phyloP scores from a whole-genome alignment of 768 basidiomycete species.

The Collybia sordida region DNA sequence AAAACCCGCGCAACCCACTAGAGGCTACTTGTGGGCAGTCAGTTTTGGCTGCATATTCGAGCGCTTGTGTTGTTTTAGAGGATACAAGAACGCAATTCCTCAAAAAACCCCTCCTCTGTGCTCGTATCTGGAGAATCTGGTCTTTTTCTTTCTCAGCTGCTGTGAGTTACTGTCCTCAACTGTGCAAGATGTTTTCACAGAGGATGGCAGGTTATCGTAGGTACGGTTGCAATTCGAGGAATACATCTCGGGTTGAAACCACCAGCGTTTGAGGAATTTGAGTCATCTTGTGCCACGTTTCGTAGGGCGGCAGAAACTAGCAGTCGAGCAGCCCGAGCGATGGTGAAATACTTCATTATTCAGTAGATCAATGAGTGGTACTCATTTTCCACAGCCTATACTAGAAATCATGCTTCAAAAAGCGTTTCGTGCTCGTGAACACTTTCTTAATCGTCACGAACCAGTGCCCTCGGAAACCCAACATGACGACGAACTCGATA shows the following conservation, averaged over 20 bases:
- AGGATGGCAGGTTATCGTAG: constrained; percentile 44
- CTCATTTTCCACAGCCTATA: constrained; percentile 34
- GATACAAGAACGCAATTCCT: constrained; percentile 39
- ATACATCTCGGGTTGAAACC: constrained; percentile 43
- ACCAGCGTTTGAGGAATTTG: constrained; percentile 44
- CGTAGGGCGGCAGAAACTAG: constrained; percentile 41
- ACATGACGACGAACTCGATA: constrained; percentile 32
- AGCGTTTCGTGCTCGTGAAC: constrained; percentile 30
- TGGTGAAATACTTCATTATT: constrained; percentile 31
- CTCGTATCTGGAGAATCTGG: constrained; percentile 62
- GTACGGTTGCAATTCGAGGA: constrained; percentile 50
- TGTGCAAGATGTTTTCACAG: neutral
- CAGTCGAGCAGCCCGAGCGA: constrained; percentile 46
- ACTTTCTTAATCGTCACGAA: constrained; percentile 11
- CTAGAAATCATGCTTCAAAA: constrained; percentile 44
- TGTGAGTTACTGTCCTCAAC: constrained; percentile 29
- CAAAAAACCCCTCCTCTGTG: constrained; percentile 43
- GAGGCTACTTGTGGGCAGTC: constrained; percentile 48
- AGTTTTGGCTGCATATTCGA: constrained; percentile 50
- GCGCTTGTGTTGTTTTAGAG: constrained; percentile 46
- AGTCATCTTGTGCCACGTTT: constrained; percentile 47
- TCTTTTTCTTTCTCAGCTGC: constrained; percentile 54
- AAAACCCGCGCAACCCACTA: constrained; percentile 46
- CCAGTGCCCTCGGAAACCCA: constrained; percentile 15
- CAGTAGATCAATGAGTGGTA: neutral